These are phyloP conservation scores for Xerocomellus intermedius DNA, from an alignment of 768 basidiomycete species.

Conservation along the genomic window DNA sequence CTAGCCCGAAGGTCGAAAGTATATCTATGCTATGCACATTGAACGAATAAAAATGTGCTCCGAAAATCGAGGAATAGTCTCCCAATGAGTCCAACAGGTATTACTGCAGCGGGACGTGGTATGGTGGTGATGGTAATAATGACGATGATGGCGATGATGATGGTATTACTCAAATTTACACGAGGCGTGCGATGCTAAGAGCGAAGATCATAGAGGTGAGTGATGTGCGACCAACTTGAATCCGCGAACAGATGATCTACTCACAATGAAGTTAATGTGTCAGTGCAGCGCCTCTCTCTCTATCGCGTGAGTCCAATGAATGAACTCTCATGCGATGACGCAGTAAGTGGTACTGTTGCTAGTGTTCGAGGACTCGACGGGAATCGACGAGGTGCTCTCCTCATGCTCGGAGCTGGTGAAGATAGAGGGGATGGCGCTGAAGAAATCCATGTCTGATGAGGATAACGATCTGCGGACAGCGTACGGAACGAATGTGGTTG, in stretches of 20 bases:
- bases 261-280: slow-evolving; percentile 22
- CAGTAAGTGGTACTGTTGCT: slow-evolving; percentile 9
- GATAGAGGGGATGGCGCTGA: slow-evolving; percentile 16
- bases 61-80: not conserved
- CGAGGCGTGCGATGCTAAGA: slow-evolving; percentile 7
- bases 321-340: slow-evolving; percentile 19
- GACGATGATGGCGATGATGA: not conserved
- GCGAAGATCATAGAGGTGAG: slow-evolving; percentile 8
- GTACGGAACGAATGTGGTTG: not conserved
- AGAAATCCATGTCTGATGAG: slow-evolving; percentile 21
- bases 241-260: not conserved
- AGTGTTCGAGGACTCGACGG: slow-evolving; percentile 8
- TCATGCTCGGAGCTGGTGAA: slow-evolving; percentile 6
- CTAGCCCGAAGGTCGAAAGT: slow-evolving; percentile 23
- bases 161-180: slow-evolving; percentile 4
- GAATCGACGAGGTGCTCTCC: slow-evolving; percentile 12
- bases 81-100: slow-evolving; percentile 3
- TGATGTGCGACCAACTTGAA: not conserved
- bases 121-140: slow-evolving; percentile 3
- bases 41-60: slow-evolving; percentile 19
- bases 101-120: slow-evolving; percentile 5
- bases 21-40: slow-evolving; percentile 13
- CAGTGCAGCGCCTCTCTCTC: not conserved
- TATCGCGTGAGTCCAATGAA: not conserved
- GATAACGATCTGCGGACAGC: not conserved